A percentile compares a stretch with the other conserved stretches of the same genome.
phyloP scores from a whole-genome alignment of 192 early-diverging fungal genomes.

The Rhizoclosmatium globosum region DNA sequence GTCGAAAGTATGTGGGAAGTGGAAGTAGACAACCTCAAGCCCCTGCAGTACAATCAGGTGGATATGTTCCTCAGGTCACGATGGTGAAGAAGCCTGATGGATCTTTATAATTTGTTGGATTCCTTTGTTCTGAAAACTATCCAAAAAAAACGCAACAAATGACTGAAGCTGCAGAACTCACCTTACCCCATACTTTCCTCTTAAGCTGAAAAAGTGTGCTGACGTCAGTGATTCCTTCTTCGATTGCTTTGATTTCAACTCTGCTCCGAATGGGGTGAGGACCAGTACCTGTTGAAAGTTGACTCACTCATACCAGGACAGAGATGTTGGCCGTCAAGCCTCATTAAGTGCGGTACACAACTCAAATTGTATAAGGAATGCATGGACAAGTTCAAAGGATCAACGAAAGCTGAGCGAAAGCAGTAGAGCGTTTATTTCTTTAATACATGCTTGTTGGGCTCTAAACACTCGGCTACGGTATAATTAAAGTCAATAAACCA shows the following conservation, averaged over 20 bases:
- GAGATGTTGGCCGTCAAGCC: constrained; percentile 48
- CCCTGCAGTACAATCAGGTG: constrained; percentile 3
- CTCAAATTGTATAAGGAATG: constrained; percentile 56
- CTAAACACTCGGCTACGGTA: background rate
- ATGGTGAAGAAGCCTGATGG: background rate
- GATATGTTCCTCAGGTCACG: background rate
- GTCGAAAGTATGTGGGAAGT: constrained; percentile 18
- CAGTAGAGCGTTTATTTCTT: background rate
- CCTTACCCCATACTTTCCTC: constrained; percentile 60
- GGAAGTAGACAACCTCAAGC: constrained; percentile 1
- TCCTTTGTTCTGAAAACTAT: background rate
- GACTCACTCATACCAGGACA: constrained; percentile 40
- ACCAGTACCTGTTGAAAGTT: background rate
- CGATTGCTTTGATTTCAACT: constrained; percentile 54
- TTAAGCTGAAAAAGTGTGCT: constrained; percentile 58
- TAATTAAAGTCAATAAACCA: background rate
- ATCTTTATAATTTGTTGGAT: background rate
- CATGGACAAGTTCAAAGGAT: constrained; percentile 53
- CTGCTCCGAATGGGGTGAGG: constrained; percentile 45
- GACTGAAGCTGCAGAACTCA: background rate
- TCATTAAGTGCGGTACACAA: constrained; percentile 47
- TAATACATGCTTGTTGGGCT: background rate
- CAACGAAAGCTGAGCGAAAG: constrained; percentile 7
- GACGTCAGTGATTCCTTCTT: constrained; percentile 57
- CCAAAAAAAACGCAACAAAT: background rate